A percentile compares a stretch with the other conserved stretches of the same genome.
These are phyloP conservation scores for Hibiscus syriacus DNA, from an alignment of 345 rosid genomes.

Conservation along the genomic window DNA sequence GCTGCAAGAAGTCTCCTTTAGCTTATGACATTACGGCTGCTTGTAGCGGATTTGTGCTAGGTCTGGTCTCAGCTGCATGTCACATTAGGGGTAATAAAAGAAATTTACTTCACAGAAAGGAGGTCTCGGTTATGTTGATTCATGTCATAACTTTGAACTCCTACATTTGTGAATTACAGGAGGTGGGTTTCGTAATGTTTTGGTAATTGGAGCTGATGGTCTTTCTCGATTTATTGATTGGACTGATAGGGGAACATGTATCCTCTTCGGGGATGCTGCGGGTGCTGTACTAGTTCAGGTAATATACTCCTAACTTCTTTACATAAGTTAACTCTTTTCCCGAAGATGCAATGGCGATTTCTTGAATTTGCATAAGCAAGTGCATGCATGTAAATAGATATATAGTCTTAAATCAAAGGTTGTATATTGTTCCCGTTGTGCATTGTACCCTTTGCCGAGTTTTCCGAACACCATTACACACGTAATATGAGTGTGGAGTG, in stretches of 20 bases:
- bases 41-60: slow-evolving; percentile 88
- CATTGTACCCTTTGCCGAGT: not conserved
- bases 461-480: not conserved
- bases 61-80: slow-evolving; percentile 88
- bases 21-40: slow-evolving; percentile 96
- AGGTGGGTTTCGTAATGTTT: slow-evolving; percentile 73
- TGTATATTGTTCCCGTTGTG: not conserved
- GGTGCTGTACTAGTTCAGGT: slow-evolving; percentile 96
- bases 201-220: slow-evolving; percentile 87
- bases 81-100: slow-evolving; percentile 73
- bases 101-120: slow-evolving; percentile 6
- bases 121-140: not conserved
- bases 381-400: not conserved
- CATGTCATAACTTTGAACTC: slow-evolving; percentile 9
- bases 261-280: too few species aligned
- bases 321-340: not conserved
- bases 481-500: too few species aligned
- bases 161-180: slow-evolving; percentile 34
- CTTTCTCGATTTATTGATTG: slow-evolving; percentile 89
- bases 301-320: slow-evolving; percentile 28
- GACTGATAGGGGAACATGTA: slow-evolving; percentile 90
- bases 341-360: not conserved
- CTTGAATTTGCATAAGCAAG: not conserved
- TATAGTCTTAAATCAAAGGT: not conserved
- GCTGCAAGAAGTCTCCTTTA: slow-evolving; percentile 74